Evolutionary conservation across 805 yeast species (phyloP), one percentile per base, ranked within the genome.

Genomic region (Lipomyces yamanashiensis): DNA sequence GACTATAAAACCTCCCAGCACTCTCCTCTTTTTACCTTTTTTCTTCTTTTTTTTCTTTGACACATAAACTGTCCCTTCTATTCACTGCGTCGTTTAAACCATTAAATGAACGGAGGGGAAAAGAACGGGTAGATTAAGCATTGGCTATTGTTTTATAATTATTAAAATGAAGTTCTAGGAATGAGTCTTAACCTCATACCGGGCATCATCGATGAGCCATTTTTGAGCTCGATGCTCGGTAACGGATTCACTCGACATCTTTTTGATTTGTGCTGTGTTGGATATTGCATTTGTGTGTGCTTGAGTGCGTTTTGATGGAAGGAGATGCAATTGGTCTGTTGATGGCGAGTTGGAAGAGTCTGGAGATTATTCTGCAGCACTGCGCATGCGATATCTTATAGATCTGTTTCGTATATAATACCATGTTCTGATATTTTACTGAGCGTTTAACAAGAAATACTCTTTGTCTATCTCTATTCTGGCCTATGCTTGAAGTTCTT

Each of bases 41-140:
- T 61, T 43, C 34, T 43, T 21, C 33, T 54, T 56, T 54, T 55
- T 61, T 54, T 50, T 61, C 48, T 19, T 8, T 28, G 52, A 55
- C 57, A 61, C 56, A 61, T 21, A 54, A 34, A 54, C 51, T 39
- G 56, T 50, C 64, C 64, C 64, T 61, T 61, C 64, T 61, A 61
- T 61, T 61, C 64, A 61, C 64, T 61, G 64, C 64, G 64, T 54
- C 64, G 58, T 51, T 58, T 51, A 39, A 43, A 52, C 28, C 21
- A 36, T 50, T 61, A 50, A 56, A 44, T 36, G 64, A 61, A 50
- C 64, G 64, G 64, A 61, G 64, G 64, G 64, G 64, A 61, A 61
- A 61, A 61, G 64, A 61, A 61, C 57, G 64, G 64, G 64, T 61
- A 61, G 64, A 61, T 28, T 34, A 52, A 61, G 15, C 15, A 33